Evolutionary conservation across 805 yeast species (phyloP), one percentile per base, ranked within the genome.

Genomic region (Blastobotrys parvus): DNA sequence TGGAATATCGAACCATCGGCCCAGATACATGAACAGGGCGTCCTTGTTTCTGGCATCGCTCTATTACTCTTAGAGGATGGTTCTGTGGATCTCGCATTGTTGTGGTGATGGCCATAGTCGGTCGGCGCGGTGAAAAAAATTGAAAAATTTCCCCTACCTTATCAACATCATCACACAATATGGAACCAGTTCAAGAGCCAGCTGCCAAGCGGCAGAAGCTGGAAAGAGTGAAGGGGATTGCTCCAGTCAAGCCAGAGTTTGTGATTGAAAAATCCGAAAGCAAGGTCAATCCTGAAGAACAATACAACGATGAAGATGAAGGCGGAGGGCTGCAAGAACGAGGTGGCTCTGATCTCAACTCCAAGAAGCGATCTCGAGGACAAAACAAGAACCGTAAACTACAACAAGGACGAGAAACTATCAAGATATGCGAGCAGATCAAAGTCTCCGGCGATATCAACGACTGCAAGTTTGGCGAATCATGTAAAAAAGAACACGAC

Each of bases 1-100:
- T 90, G 1, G 95, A 86, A 67, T 92, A 92, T 41, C 98, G 69
- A 1, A 92, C 98, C 98, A 92, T 92, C 3, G 98, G 98, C 0
- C 97, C 98, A 1, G 85, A 80, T 8, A 83, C 71, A 35, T 71
- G 73, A 1, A 75, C 86, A 0, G 82, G 80, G 46, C 81, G 62
- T 3, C 68, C 67, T 46, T 71, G 74, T 2, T 19, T 52, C 42
- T 49, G 63, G 59, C 57, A 81, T 66, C 70, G 62, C 42, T 67
- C 63, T 8, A 79, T 67, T 13, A 79, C 73, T 34, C 65, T 59
- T 16, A 78, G 53, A 11, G 84, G 83, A 51, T 74, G 74, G 59
- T 75, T 71, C 25, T 64, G 57, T 15, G 72, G 67, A 37, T 65
- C 59, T 46, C 79, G 62, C 27, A 52, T 43, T 31, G 25, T n/a